Evolutionary conservation across 2,329 filamentous ascomycete species (phyloP), one percentile per base, ranked within the genome.

Genomic region (Cladosporium sp.): DNA sequence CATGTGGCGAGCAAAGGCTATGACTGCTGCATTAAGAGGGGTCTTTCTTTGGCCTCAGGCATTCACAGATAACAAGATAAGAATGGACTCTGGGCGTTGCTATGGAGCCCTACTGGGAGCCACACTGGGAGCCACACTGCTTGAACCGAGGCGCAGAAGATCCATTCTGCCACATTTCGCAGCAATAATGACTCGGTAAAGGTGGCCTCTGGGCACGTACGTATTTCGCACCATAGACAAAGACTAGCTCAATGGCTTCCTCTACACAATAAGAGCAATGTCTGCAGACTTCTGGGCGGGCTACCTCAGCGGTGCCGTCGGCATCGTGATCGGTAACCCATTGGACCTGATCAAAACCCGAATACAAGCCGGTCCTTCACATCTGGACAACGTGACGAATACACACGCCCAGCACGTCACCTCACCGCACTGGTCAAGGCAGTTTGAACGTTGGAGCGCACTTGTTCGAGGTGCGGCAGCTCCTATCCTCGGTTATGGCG

Each of bases 281-380:
- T 90, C 89, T 51, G 84, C 90, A 65, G 92, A 96, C 71, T 97
- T 97, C 74, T 96, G 90, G 89, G 90, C 92, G 58, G 91, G 92
- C 68, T 97, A 96, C 73, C 76, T 94, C 60, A 93, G 89, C 69
- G 93, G 93, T 54, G 91, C 89, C 58, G 80, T 87, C 49, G 90
- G 91, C 45, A 97, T 97, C 66, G 77, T 96, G 48, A 88, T 96
- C 60, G 91, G 93, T 61, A 96, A 96, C 67, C 91, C 91, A 3
- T 79, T 97, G 34, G 71, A 73, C 60, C 66, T 73, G 32, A 73
- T 91, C 66, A 92, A 93, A 74, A 90, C 91, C 54, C 88, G 87
- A 39, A 77, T 95, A 2, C 93, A 97, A 79, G 87, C 89, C 35
- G 80, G 80, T 20, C 64, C 68, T 28, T 60, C 65, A 42, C 61